Conservation (phyloP, 2,329 filamentous ascomycete genomes). For the Cordyceps fumosorosea region DNA sequence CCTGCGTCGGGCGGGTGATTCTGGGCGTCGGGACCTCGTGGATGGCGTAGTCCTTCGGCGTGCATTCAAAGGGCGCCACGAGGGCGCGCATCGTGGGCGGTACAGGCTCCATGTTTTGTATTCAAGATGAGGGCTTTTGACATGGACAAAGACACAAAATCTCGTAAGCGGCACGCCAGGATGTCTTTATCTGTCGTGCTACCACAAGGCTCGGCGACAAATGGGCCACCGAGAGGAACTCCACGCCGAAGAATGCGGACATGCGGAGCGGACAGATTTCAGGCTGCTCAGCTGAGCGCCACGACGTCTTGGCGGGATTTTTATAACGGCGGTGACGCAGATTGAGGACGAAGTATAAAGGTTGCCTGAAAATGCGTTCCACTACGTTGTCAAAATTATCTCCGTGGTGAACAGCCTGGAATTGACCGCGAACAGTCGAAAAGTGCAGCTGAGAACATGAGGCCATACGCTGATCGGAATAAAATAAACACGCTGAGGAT, state of each 20-base stretch:
- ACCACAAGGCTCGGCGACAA: background rate
- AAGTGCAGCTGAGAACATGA: too few relatives aligned
- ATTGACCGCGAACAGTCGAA: too few relatives aligned
- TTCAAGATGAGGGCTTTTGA: too few relatives aligned
- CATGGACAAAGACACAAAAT: background rate
- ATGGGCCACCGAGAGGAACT: background rate
- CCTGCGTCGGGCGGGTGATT: constrained; percentile 36
- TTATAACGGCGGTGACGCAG: too few relatives aligned
- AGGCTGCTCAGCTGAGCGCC: too few relatives aligned
- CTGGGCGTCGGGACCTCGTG: constrained; percentile 35
- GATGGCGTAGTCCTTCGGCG: constrained; percentile 33
- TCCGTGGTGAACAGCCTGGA: too few relatives aligned
- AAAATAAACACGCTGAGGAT: too few relatives aligned
- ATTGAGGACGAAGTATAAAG: too few relatives aligned
- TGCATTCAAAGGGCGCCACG: constrained; percentile 32
- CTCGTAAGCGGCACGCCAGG: background rate
- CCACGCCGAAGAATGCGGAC: constrained; percentile 13
- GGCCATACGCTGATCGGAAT: too few relatives aligned
- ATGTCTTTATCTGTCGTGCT: background rate
- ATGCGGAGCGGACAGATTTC: constrained; percentile 19
- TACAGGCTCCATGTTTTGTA: constrained; percentile 25
- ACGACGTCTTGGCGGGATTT: too few relatives aligned
- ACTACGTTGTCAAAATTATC: too few relatives aligned
- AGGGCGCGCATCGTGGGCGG: constrained; percentile 38
- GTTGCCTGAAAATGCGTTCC: too few relatives aligned